A percentile compares a stretch with the other conserved stretches of the same genome.
Evolutionary conservation across 495 filamentous ascomycete species (phyloP).

Genomic region (Tricharina praecox): DNA sequence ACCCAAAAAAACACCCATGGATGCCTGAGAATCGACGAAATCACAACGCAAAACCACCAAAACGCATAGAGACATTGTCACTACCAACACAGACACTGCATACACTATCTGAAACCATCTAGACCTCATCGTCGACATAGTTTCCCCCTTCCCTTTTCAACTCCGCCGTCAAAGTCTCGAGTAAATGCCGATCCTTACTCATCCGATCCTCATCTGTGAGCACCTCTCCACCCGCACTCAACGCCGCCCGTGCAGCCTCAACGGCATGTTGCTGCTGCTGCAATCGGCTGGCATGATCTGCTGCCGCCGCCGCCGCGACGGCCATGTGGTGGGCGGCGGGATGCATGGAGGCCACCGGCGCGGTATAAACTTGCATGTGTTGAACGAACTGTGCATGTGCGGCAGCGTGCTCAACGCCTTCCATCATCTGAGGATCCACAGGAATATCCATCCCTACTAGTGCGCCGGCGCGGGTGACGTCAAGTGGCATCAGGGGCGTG

Average conservation of each 20-base stretch:
- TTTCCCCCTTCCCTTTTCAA: constrained; percentile 22
- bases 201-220: constrained; percentile 24
- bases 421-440: constrained; percentile 27
- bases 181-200: constrained; percentile 23
- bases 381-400: constrained; percentile 16
- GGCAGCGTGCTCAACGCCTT: constrained; percentile 20
- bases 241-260: constrained; percentile 20
- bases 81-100: too few relatives aligned
- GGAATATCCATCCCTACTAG: constrained; percentile 23
- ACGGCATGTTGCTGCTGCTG: constrained; percentile 17
- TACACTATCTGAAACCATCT: too few relatives aligned
- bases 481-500: neutral
- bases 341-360: constrained; percentile 5
- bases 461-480: constrained; percentile 16
- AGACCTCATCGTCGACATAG: neutral
- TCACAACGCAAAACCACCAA: too few relatives aligned
- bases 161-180: constrained; percentile 24
- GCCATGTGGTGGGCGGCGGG: neutral
- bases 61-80: too few relatives aligned
- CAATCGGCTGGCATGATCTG: neutral
- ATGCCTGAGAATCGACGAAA: too few relatives aligned
- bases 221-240: constrained; percentile 16
- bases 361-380: constrained; percentile 5
- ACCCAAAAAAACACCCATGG: too few relatives aligned
- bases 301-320: too few relatives aligned